Evolutionary conservation across 371 early-diverging fungal genomes (phyloP).

Genomic region (Blastocladiella emersonii): DNA sequence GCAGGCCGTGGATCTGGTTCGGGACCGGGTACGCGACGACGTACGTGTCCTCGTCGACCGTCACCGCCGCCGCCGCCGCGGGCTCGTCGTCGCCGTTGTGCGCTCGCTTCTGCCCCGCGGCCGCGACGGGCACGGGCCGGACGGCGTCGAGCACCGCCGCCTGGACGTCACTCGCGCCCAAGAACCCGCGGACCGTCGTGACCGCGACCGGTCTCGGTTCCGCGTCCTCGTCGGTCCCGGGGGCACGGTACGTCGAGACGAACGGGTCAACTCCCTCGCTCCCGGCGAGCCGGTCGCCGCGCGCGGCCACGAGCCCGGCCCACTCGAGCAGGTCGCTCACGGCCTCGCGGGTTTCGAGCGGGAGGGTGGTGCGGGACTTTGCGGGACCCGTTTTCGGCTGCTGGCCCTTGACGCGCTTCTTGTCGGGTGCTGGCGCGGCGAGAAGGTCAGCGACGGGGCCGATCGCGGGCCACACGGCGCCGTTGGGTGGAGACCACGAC

Average conservation of each 20-base stretch:
- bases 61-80: not conserved
- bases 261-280: not conserved
- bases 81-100: not conserved
- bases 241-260: not conserved
- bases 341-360: not conserved
- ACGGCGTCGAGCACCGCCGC: not conserved
- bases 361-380: not conserved
- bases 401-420: not conserved
- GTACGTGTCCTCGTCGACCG: not conserved
- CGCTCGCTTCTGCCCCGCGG: not conserved
- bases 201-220: not conserved
- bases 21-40: not conserved
- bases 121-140: not conserved
- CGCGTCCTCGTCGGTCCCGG: too few relatives aligned
- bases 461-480: not conserved
- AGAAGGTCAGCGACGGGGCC: not conserved
- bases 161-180: not conserved
- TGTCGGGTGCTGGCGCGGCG: not conserved
- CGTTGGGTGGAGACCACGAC: not conserved
- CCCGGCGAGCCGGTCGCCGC: not conserved
- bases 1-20: not conserved
- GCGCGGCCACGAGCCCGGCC: not conserved
- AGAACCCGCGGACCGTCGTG: not conserved
- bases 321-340: not conserved
- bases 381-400: not conserved